Base-by-base conservation (phyloP, 2,329 filamentous ascomycete genomes). In the Periglandula ipomoeae region DNA sequence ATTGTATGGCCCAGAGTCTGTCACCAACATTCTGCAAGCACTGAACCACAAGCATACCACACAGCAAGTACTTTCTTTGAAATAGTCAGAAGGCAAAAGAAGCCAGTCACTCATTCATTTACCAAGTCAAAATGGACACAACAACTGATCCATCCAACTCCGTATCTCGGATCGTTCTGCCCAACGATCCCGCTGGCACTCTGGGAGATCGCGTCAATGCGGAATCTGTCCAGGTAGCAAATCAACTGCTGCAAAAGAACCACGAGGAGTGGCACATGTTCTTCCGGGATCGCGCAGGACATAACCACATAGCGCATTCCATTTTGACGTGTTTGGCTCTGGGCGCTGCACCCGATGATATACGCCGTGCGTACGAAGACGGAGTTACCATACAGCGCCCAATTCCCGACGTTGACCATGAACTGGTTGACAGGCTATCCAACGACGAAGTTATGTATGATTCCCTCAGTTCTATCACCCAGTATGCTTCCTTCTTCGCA, bases 401-500 rank as follows among this genome's bases (percentile, higher is more conserved):
- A 4, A 53, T 57, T 4, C 58, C 59, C 2, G 37, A n/a, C 48
- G 0, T 20, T 60, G 3, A 59, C 64, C 48, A 19, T 26, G 35
- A 46, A 0, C 22, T 54, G 6, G 42, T 65, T 15, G 35, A 51
- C 8, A 34, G 49, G 4, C 43, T 65, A 3, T 46, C 5, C n/a
- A 44, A 50, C 41, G n/a, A n/a, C n/a, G 32, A 40, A n/a, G n/a
- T n/a, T 9, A 22, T 32, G 2, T 22, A 24, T 11, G 22, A 50
- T 8, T 24, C 27, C 42, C 37, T 54, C 46, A 26, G 37, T 34
- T 50, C 61, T 4, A 35, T 37, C 20, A 3, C 44, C 2, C 43
- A 59, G 54, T 87, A 86, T 59, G 64, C 72, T 27, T 75, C 80
- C 58, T 87, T 76, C 58, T 65, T 88, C 3, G 61, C 66, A 0